Evolutionary conservation across 2,329 filamentous ascomycete species (phyloP).

Genomic region (Rutstroemia sp.): DNA sequence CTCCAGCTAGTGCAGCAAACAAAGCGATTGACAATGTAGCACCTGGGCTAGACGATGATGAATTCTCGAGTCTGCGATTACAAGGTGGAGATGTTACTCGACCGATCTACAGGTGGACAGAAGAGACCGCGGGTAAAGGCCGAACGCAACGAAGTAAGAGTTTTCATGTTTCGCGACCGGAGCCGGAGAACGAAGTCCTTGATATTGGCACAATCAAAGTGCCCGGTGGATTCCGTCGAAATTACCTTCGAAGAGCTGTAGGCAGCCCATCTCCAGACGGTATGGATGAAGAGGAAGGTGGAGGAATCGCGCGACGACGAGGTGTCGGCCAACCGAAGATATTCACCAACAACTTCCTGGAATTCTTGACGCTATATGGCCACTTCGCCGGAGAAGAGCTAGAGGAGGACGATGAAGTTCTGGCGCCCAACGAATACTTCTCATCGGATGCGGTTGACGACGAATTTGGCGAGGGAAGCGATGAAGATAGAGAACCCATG

Average conservation of each 20-base stretch:
- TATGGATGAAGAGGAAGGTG: conserved; percentile 30
- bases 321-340: conserved; percentile 46
- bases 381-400: conserved; percentile 97
- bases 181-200: conserved; percentile 70
- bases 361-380: conserved; percentile 90
- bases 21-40: conserved; percentile 27
- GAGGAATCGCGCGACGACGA: conserved; percentile 25
- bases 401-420: conserved; percentile 89
- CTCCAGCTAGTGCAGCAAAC: conserved; percentile 28
- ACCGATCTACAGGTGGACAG: conserved; percentile 94
- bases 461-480: conserved; percentile 45
- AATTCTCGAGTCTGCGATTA: conserved; percentile 87
- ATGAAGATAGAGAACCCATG: conserved; percentile 69
- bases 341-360: conserved; percentile 87
- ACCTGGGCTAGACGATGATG: conserved; percentile 52
- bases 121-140: conserved; percentile 63
- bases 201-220: conserved; percentile 89
- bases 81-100: conserved; percentile 93
- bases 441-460: conserved; percentile 64
- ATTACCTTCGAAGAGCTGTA: conserved; percentile 75
- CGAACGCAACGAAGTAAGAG: conserved; percentile 77
- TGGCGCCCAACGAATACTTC: conserved; percentile 87
- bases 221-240: conserved; percentile 86
- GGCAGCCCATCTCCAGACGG: conserved; percentile 49
- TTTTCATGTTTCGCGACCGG: conserved; percentile 70